Base-by-base conservation (phyloP, 768 basidiomycete species). In the Gautieria morchelliformis region DNA sequence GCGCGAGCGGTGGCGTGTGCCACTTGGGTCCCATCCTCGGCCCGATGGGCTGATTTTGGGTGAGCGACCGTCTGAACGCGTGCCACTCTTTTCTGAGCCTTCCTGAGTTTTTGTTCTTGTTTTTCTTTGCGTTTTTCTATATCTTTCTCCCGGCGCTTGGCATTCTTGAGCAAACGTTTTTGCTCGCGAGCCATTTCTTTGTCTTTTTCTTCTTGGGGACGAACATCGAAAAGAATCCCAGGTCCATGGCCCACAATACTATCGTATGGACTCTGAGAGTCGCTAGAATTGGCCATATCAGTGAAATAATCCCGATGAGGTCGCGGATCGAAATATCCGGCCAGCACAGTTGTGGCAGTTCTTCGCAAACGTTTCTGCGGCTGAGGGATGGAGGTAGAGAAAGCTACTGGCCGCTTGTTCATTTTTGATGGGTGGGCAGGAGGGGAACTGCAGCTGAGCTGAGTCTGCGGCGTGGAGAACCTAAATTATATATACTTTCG, bases 251-350 rank as follows among this genome's bases (percentile, higher is more conserved):
- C 46, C 2, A 48, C 12, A 48, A 48, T 12, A 22, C 46, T 48
- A 54, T 54, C 12, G 53, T 35, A 54, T 11, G 39, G 20, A 54
- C 53, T 39, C 20, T 27, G 35, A 19, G 44, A 17, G 35, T 56
- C n/a, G 42, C 47, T 46, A 19, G 45, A 37, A 35, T 56, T 48
- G 10, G 55, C 55, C 51, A 89, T 69, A 69, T 84, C 87, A 14
- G 89, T 90, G 62, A 91, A 75, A 61, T 85, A 86, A 70, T 90
- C 87, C 67, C 89, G 79, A 39, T 76, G 66, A 0, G 84, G 82
- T 19, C 77, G 77, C 5, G 75, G 67, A 72, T 90, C 89, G 68
- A 87, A 89, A 66, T 76, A 72, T 62, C 89, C 89, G 0, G 87
- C 82, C 70, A 89, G 79, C 42, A 90, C 84, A 9, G 82, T 67